phyloP scores from a whole-genome alignment of 306 rosid species.

The Quercus wislizeni region DNA sequence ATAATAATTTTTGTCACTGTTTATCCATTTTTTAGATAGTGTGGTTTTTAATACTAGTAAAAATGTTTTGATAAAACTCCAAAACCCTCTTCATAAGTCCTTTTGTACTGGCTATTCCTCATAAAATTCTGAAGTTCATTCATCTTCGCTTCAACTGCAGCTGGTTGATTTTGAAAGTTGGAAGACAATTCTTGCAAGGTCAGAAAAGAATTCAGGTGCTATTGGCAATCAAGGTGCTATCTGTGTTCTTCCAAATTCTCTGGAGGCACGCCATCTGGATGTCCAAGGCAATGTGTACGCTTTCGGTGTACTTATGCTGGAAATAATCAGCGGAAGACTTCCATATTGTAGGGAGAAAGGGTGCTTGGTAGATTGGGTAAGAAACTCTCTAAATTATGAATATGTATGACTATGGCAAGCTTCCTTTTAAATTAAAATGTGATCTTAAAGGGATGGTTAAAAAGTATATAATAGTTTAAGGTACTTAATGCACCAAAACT shows the following conservation, averaged over 20 bases:
- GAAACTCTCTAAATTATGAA: slow-evolving; percentile 25
- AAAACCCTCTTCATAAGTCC: slow-evolving; percentile 21
- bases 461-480: neutral
- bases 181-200: slow-evolving; percentile 89
- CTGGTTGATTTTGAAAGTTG: slow-evolving; percentile 97
- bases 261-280: slow-evolving; percentile 85
- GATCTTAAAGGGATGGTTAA: neutral
- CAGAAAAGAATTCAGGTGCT: slow-evolving; percentile 77
- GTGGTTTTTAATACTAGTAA: neutral
- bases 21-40: neutral
- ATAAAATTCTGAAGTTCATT: neutral
- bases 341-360: slow-evolving; percentile 79
- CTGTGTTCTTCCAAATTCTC: slow-evolving; percentile 81
- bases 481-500: slow-evolving; percentile 2
- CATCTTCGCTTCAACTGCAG: slow-evolving; percentile 45
- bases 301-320: slow-evolving; percentile 82
- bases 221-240: slow-evolving; percentile 70
- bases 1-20: neutral
- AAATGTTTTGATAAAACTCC: slow-evolving; percentile 11
- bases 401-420: neutral
- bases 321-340: slow-evolving; percentile 84
- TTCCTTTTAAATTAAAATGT: neutral
- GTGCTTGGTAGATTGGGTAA: slow-evolving; percentile 93
- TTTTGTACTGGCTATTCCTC: neutral
- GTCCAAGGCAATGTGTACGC: slow-evolving; percentile 73